Evolutionary conservation across 495 filamentous ascomycete genomes (phyloP).

Genomic region (Talaromyces wortmannii): DNA sequence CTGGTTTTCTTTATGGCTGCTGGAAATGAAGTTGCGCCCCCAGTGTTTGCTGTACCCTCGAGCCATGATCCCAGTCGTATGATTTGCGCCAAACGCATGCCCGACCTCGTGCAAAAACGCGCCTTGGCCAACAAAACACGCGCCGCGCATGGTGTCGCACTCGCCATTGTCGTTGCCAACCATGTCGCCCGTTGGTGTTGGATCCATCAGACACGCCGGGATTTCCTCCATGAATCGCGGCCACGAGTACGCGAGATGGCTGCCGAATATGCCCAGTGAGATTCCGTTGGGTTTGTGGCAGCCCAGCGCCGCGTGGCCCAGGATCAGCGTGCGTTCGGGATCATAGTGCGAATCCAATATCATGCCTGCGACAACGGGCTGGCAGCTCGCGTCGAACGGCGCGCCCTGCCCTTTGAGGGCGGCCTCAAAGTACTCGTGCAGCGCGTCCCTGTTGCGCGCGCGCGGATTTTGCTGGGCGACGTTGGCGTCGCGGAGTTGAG

Average conservation of each 20-base stretch:
- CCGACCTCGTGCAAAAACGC: constrained; percentile 34
- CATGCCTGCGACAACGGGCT: constrained; percentile 37
- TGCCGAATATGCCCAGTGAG: constrained; percentile 40
- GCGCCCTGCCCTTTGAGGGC: constrained; percentile 30
- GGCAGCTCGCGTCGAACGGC: constrained; percentile 18
- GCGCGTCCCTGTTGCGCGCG: constrained; percentile 17
- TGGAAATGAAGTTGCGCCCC: constrained; percentile 21
- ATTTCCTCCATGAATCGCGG: constrained; percentile 40
- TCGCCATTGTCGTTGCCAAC: constrained; percentile 32
- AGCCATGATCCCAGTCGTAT: constrained; percentile 29
- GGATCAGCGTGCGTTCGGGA: constrained; percentile 22
- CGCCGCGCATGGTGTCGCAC: constrained; percentile 27
- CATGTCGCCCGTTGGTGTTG: constrained; percentile 16
- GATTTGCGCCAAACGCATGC: constrained; percentile 29
- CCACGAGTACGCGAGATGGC: constrained; percentile 38
- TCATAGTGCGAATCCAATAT: constrained; percentile 36
- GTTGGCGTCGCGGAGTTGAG: constrained; percentile 23
- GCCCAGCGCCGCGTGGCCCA: constrained; percentile 36
- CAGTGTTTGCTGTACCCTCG: constrained; percentile 29
- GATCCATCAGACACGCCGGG: constrained; percentile 24
- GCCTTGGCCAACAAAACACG: constrained; percentile 34
- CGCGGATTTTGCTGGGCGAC: constrained; percentile 26
- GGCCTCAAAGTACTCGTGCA: constrained; percentile 31
- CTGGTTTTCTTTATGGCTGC: constrained; percentile 8
- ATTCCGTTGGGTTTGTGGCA: constrained; percentile 29